These are phyloP conservation scores for Jamesozyma rosinii DNA, from an alignment of 805 yeast species.

Conservation along the genomic window DNA sequence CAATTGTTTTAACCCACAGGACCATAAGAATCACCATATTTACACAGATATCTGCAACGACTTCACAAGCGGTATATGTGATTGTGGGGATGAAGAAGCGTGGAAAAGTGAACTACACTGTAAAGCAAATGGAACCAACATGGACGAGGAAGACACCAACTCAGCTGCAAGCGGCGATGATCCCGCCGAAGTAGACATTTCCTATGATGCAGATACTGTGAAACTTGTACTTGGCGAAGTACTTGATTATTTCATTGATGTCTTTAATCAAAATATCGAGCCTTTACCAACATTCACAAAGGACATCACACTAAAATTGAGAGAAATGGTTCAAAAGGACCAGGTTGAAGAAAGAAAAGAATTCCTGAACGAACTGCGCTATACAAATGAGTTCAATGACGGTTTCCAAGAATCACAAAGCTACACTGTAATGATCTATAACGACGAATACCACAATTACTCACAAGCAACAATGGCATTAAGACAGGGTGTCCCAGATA, in stretches of 20 bases:
- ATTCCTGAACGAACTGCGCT: constrained; percentile 12
- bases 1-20: constrained; percentile 59
- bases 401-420: constrained; percentile 17
- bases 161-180: constrained; percentile 17
- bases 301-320: constrained; percentile 22
- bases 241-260: constrained; percentile 36
- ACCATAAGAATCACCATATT: constrained; percentile 61
- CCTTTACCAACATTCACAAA: constrained; percentile 26
- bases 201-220: constrained; percentile 14
- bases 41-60: constrained; percentile 42
- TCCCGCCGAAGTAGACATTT: no score
- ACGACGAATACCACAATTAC: constrained; percentile 64
- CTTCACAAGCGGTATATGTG: constrained; percentile 51
- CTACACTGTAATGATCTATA: constrained; percentile 57
- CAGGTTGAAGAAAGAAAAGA: constrained; percentile 13
- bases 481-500: constrained; percentile 32
- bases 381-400: constrained; percentile 5
- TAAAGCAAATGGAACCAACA: constrained; percentile 23
- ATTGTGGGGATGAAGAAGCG: constrained; percentile 64
- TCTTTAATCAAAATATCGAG: constrained; percentile 31
- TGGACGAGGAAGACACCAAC: constrained; percentile 24
- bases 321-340: constrained; percentile 23
- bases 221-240: constrained; percentile 25
- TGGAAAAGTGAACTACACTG: constrained; percentile 49
- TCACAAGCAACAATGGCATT: constrained; percentile 46